Percentiles rank a stretch among this genome's conserved stretches.
Conservation (phyloP, 805 yeast species). For the Ogataea nakhonphanomensis region DNA sequence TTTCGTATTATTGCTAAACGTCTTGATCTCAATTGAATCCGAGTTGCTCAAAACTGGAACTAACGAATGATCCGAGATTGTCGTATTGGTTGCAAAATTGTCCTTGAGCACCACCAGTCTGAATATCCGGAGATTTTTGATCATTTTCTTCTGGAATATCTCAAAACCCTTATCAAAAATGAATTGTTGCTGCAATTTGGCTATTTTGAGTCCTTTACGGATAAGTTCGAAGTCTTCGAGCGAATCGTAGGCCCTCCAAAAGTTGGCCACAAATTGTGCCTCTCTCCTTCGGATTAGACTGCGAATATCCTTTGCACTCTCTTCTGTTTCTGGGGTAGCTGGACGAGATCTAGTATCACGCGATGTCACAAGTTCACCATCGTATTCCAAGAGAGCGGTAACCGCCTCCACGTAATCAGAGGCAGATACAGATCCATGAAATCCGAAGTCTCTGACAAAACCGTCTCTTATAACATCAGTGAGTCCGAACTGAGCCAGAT, state of each 20-base stretch:
- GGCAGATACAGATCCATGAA: constrained; percentile 81
- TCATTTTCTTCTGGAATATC: constrained; percentile 75
- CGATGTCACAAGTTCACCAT: constrained; percentile 32
- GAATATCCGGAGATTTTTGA: constrained; percentile 76
- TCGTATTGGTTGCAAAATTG: constrained; percentile 35
- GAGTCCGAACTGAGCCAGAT: constrained; percentile 71
- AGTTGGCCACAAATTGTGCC: constrained; percentile 36
- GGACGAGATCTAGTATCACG: constrained; percentile 11
- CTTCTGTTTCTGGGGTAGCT: constrained; percentile 22
- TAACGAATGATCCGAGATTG: constrained; percentile 11
- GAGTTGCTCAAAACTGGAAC: constrained; percentile 20
- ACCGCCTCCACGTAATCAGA: constrained; percentile 90
- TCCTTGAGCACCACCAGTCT: constrained; percentile 86
- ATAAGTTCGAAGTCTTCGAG: constrained; percentile 49
- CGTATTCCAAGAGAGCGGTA: constrained; percentile 77
- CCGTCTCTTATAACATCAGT: constrained; percentile 85
- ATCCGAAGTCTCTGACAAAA: constrained; percentile 82
- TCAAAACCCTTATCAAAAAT: constrained; percentile 87
- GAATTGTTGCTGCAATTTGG: constrained; percentile 78
- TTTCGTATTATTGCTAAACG: constrained; percentile 59
- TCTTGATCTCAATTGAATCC: constrained; percentile 31
- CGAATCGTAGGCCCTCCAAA: constrained; percentile 61
- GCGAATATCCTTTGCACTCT: constrained; percentile 30
- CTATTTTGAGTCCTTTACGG: constrained; percentile 71
- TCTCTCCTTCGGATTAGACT: constrained; percentile 29